Conservation (phyloP, 805 yeast species). For the Schizosaccharomyces japonicus region DNA sequence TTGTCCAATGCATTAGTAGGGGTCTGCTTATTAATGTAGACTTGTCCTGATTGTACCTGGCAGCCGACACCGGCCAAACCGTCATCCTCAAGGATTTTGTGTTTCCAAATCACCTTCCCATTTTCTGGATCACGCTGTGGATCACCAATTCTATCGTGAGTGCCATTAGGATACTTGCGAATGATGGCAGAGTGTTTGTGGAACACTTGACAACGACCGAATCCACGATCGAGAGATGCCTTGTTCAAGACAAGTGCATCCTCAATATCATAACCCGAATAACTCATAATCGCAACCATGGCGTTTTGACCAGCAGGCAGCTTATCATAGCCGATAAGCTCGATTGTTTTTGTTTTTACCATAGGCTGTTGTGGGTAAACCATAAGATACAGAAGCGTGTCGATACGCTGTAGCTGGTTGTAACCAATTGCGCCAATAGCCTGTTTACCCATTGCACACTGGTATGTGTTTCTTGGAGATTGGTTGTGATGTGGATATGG, state of each 20-base stretch:
- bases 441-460: constrained; percentile 94
- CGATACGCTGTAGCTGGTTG: constrained; percentile 87
- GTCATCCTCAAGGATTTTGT: constrained; percentile 70
- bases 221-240: constrained; percentile 83
- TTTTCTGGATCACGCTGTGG: constrained; percentile 51
- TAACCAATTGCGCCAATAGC: constrained; percentile 99
- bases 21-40: constrained; percentile 75
- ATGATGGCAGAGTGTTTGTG: constrained; percentile 73
- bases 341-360: constrained; percentile 95
- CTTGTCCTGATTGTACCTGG: constrained; percentile 75
- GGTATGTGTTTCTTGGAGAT: constrained; percentile 78
- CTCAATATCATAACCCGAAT: constrained; percentile 96
- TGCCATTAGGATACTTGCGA: constrained; percentile 81
- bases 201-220: constrained; percentile 90
- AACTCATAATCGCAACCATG: constrained; percentile 95
- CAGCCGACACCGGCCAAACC: constrained; percentile 94
- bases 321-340: constrained; percentile 81
- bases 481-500: constrained; percentile 86
- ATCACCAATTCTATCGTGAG: constrained; percentile 77
- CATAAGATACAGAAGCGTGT: constrained; percentile 78
- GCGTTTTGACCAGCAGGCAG: constrained; percentile 98
- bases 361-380: constrained; percentile 98
- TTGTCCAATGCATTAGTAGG: constrained; percentile 62
- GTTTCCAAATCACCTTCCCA: constrained; percentile 59
- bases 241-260: constrained; percentile 92